Percentiles rank a stretch among this genome's conserved stretches.
Evolutionary conservation across 352 stramenopile species (phyloP).

Genomic region (Pythium myriotylum): DNA sequence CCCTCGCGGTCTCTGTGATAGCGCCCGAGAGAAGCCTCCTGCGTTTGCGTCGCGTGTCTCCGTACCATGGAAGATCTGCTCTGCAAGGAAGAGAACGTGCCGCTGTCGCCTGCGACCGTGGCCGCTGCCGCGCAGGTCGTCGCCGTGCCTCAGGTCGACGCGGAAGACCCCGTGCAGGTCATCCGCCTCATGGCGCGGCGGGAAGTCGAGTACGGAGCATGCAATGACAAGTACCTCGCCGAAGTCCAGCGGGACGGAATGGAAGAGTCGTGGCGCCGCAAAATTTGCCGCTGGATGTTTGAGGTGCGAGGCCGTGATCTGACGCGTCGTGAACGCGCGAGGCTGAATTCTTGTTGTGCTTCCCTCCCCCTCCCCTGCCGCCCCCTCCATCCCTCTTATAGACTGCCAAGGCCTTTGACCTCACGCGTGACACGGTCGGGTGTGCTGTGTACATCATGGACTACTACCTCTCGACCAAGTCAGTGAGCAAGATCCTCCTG

Average conservation of each 20-base stretch:
- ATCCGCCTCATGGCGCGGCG: slow-evolving; percentile 32
- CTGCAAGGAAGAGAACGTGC: slow-evolving; percentile 35
- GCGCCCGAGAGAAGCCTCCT: slow-evolving; percentile 13
- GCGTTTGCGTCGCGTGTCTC: slow-evolving; percentile 6
- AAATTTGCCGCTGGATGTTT: slow-evolving; percentile 59
- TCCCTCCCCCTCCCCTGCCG: not conserved
- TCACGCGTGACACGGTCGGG: slow-evolving; percentile 46
- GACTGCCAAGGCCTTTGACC: slow-evolving; percentile 52
- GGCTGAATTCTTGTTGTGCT: not conserved
- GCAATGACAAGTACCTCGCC: slow-evolving; percentile 37
- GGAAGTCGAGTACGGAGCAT: slow-evolving; percentile 25
- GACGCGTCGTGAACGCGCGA: not conserved
- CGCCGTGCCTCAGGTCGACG: not conserved
- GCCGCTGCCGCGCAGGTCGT: not conserved
- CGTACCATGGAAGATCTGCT: slow-evolving; percentile 34
- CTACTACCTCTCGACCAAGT: slow-evolving; percentile 41
- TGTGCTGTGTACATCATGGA: slow-evolving; percentile 54
- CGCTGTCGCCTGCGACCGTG: slow-evolving; percentile 9
- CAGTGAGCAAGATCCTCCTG: slow-evolving; percentile 55
- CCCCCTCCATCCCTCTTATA: slow-evolving; percentile 12
- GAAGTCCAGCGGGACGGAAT: slow-evolving; percentile 46
- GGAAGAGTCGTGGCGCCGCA: slow-evolving; percentile 41
- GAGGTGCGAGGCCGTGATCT: slow-evolving; percentile 26
- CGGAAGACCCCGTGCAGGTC: slow-evolving; percentile 24
- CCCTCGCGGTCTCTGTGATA: not conserved